A percentile compares a stretch with the other conserved stretches of the same genome.
These are phyloP conservation scores for Kalmusia sp. DNA, from an alignment of 2,329 filamentous ascomycete species.

Conservation along the genomic window DNA sequence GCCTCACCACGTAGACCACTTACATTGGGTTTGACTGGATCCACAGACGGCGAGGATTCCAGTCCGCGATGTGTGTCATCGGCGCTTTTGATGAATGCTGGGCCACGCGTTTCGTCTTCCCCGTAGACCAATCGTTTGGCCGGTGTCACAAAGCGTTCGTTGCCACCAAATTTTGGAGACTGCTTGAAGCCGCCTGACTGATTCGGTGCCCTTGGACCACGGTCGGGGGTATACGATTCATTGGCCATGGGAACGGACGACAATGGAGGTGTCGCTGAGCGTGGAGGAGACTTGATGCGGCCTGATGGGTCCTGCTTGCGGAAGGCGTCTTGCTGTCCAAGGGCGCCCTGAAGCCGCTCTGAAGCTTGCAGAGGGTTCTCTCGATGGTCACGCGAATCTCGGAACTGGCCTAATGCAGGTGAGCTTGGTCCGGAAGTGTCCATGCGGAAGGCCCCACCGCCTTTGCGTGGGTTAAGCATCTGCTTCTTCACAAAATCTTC, in stretches of 20 bases:
- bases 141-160: constrained; percentile 40
- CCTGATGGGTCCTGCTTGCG: constrained; percentile 25
- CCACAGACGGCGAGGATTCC: constrained; percentile 39
- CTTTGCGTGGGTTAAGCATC: constrained; percentile 54
- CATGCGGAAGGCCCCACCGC: constrained; percentile 37
- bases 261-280: constrained; percentile 57
- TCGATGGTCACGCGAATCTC: constrained; percentile 41
- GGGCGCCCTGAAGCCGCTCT: constrained; percentile 53
- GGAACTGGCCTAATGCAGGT: constrained; percentile 51
- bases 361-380: constrained; percentile 61
- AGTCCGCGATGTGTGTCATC: constrained; percentile 30
- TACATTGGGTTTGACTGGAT: constrained; percentile 40
- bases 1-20: constrained; percentile 40
- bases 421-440: constrained; percentile 77
- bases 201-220: constrained; percentile 52
- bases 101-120: constrained; percentile 26
- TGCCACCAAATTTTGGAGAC: constrained; percentile 36
- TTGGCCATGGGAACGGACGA: constrained; percentile 56
- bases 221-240: constrained; percentile 62
- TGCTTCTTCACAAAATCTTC: constrained; percentile 85
- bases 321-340: constrained; percentile 31
- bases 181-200: constrained; percentile 34
- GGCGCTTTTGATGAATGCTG: constrained; percentile 28
- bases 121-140: constrained; percentile 43
- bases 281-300: constrained; percentile 49